Conservation (phyloP, 257 asterid species). For the Dorcoceras hygrometricum region DNA sequence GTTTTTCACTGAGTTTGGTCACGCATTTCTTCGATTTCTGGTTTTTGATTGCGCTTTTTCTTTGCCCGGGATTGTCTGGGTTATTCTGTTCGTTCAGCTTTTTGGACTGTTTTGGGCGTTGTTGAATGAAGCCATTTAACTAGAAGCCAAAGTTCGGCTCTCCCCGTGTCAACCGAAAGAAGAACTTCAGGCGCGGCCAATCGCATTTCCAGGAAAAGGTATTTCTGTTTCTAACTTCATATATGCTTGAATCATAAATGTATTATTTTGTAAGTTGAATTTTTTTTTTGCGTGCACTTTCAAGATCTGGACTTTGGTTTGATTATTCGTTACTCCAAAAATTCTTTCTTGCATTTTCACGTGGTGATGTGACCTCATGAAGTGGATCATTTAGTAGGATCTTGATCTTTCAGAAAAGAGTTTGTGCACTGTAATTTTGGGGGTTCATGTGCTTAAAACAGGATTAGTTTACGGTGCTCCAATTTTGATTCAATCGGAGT, state of each 20-base stretch:
- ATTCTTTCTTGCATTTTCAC: not conserved
- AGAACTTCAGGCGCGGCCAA: conserved; percentile 18
- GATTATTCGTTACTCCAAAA: not conserved
- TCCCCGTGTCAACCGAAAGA: conserved; percentile 26
- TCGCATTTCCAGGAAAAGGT: conserved; percentile 30
- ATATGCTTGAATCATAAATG: conserved; percentile 25
- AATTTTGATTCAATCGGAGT: not conserved
- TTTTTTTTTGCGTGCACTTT: conserved; percentile 24
- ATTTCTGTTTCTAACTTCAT: conserved; percentile 31
- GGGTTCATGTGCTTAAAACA: conserved; percentile 9
- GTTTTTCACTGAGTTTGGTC: conserved; percentile 26
- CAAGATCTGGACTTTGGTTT: conserved; percentile 39
- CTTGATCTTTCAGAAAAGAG: not conserved
- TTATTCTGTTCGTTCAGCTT: conserved; percentile 33
- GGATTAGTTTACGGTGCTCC: conserved; percentile 15
- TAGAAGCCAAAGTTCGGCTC: conserved; percentile 22
- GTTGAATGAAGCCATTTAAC: conserved; percentile 4
- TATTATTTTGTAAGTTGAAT: not conserved
- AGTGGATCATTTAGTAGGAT: conserved; percentile 15
- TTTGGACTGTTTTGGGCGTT: conserved; percentile 22
- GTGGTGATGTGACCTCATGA: not conserved
- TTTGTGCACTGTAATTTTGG: conserved; percentile 1
- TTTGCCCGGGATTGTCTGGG: conserved; percentile 28
- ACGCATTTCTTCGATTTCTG: conserved; percentile 12
- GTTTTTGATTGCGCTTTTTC: conserved; percentile 20